Percentiles rank a stretch among this genome's conserved stretches.
Evolutionary conservation across 2,329 filamentous ascomycete species (phyloP).

Genomic region (Fusarium lateritium): DNA sequence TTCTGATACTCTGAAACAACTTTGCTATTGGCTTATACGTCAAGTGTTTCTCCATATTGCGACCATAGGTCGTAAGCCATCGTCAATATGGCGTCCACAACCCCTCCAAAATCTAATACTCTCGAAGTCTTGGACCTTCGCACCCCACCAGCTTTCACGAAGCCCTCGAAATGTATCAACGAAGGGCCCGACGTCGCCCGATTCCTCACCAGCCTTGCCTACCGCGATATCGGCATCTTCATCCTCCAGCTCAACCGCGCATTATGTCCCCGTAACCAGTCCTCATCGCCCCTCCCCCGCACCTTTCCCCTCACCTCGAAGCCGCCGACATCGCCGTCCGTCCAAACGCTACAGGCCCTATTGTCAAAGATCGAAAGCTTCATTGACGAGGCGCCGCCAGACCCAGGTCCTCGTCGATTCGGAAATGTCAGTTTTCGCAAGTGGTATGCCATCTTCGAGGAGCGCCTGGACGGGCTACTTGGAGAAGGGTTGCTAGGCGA

Average conservation of each 20-base stretch:
- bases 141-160: slow-evolving; percentile 68
- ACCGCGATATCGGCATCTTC: slow-evolving; percentile 89
- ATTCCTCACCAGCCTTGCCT: slow-evolving; percentile 86
- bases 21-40: background rate
- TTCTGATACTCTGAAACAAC: background rate
- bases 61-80: background rate
- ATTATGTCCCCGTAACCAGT: slow-evolving; percentile 79
- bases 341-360: slow-evolving; percentile 76
- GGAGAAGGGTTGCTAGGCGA: slow-evolving; percentile 50
- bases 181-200: slow-evolving; percentile 84
- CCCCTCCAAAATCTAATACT: slow-evolving; percentile 46
- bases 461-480: slow-evolving; percentile 63
- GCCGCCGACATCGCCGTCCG: slow-evolving; percentile 62
- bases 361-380: slow-evolving; percentile 75
- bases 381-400: slow-evolving; percentile 85
- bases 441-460: slow-evolving; percentile 82
- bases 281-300: slow-evolving; percentile 48
- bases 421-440: slow-evolving; percentile 91
- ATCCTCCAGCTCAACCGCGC: slow-evolving; percentile 91
- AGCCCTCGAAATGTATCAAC: slow-evolving; percentile 86
- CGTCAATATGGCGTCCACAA: slow-evolving; percentile 42
- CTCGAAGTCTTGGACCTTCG: slow-evolving; percentile 66
- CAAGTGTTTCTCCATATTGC: too few species aligned
- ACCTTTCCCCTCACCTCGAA: slow-evolving; percentile 62
- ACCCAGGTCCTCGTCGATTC: slow-evolving; percentile 88